Conservation (phyloP, 768 basidiomycete genomes). For the Baorangia bicolor region DNA sequence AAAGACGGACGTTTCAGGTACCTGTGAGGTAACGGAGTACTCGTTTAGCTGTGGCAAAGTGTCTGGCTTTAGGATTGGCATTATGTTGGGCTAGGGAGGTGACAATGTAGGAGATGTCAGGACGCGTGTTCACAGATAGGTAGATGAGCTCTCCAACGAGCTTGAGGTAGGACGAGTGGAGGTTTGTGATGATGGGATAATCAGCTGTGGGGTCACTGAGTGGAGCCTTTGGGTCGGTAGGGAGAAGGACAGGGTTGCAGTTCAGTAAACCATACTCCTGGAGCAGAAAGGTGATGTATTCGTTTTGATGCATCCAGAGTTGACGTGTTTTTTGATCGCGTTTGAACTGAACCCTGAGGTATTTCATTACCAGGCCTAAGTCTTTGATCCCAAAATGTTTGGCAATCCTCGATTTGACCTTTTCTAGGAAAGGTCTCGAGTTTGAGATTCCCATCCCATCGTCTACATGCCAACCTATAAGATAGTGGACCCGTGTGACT, state of each 20-base stretch:
- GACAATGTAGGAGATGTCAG: no score
- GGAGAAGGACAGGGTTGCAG: background rate
- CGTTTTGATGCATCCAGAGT: no score
- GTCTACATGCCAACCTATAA: background rate
- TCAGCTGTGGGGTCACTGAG: background rate
- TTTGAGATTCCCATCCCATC: background rate
- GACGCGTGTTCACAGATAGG: no score
- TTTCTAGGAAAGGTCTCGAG: background rate
- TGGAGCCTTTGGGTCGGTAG: no score
- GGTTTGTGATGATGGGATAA: background rate
- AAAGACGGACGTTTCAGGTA: no score
- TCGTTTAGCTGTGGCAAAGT: no score
- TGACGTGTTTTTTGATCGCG: no score
- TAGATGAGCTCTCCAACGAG: conserved; percentile 29
- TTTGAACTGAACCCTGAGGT: background rate
- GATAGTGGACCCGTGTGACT: background rate
- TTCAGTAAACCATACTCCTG: background rate
- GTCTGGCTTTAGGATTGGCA: no score
- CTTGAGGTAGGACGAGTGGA: background rate
- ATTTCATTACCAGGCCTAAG: background rate
- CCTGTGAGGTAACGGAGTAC: no score
- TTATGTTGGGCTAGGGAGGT: no score
- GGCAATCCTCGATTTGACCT: no score
- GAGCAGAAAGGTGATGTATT: background rate
- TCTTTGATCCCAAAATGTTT: background rate